A percentile compares a stretch with the other conserved stretches of the same genome.
Evolutionary conservation across 495 filamentous ascomycete genomes (phyloP).

Genomic region (Aspergillus cavernicola): DNA sequence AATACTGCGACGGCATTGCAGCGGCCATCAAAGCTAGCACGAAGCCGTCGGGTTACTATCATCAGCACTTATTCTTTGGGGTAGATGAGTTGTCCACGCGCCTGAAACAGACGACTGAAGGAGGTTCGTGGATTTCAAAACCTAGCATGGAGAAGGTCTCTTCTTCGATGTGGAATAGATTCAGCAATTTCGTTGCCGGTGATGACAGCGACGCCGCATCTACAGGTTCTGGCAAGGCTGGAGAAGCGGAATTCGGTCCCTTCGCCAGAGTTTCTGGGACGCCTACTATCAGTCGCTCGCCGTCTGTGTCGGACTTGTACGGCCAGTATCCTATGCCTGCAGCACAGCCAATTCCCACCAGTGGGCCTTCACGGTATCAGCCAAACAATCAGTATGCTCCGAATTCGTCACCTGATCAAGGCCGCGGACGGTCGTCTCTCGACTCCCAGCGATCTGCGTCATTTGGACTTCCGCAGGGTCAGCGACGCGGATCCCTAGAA

Average conservation of each 20-base stretch:
- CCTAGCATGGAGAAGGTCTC: constrained; percentile 94
- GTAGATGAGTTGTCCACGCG: constrained; percentile 82
- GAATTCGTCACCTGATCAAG: constrained; percentile 47
- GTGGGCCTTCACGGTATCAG: constrained; percentile 60
- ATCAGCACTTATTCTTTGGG: constrained; percentile 63
- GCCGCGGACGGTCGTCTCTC: constrained; percentile 40
- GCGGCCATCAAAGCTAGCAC: constrained; percentile 78
- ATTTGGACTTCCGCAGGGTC: constrained; percentile 26
- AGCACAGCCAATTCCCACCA: constrained; percentile 33
- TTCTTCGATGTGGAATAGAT: constrained; percentile 78
- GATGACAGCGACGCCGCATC: constrained; percentile 69
- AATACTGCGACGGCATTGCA: constrained; percentile 85
- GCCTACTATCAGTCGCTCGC: constrained; percentile 76
- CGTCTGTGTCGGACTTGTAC: constrained; percentile 75
- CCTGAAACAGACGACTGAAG: constrained; percentile 77
- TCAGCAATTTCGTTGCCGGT: constrained; percentile 92
- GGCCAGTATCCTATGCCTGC: constrained; percentile 47
- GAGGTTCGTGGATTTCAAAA: constrained; percentile 77
- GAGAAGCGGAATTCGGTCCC: constrained; percentile 62
- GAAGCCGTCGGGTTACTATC: constrained; percentile 77
- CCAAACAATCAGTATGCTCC: constrained; percentile 51
- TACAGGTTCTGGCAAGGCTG: constrained; percentile 54
- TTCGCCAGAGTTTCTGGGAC: constrained; percentile 79
- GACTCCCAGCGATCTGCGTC: constrained; percentile 45
- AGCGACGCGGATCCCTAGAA: constrained; percentile 42